phyloP scores from a whole-genome alignment of 2,329 filamentous ascomycete species.

The Sporothrix brunneoviolacea region DNA sequence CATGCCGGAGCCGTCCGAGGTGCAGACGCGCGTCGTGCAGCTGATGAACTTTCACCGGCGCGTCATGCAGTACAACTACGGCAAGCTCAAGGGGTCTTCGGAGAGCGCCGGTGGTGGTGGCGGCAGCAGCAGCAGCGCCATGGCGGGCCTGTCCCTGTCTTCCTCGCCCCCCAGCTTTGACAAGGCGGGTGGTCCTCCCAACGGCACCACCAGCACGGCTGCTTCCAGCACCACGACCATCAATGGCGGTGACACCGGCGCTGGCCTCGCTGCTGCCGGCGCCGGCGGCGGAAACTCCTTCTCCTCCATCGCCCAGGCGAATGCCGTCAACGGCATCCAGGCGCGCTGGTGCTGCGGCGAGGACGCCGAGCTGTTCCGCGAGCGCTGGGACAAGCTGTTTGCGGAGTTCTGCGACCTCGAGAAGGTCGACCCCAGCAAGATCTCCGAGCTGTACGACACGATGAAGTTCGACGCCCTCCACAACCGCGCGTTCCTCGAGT shows the following conservation, averaged over 20 bases:
- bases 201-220: not conserved
- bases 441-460: constrained; percentile 95
- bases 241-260: not conserved
- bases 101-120: constrained; percentile 28
- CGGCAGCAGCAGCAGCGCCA: too few relatives aligned
- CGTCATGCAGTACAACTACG: constrained; percentile 93
- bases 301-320: constrained; percentile 46
- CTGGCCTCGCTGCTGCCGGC: not conserved
- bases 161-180: constrained; percentile 12
- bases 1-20: constrained; percentile 88
- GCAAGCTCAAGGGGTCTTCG: constrained; percentile 58
- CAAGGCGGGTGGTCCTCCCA: not conserved
- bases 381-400: constrained; percentile 98
- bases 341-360: constrained; percentile 94
- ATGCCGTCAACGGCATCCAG: constrained; percentile 66
- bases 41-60: constrained; percentile 95
- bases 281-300: constrained; percentile 20
- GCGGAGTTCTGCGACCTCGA: constrained; percentile 93
- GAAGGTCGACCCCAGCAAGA: constrained; percentile 97
- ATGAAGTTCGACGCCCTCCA: constrained; percentile 99
- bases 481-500: constrained; percentile 92
- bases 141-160: too few relatives aligned
- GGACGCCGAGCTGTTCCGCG: constrained; percentile 87
- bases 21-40: constrained; percentile 85
- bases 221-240: constrained; percentile 2